These are phyloP conservation scores for Microbotryum lychnidis-dioicae DNA, from an alignment of 1,284 basidiomycete genomes.

Conservation along the genomic window DNA sequence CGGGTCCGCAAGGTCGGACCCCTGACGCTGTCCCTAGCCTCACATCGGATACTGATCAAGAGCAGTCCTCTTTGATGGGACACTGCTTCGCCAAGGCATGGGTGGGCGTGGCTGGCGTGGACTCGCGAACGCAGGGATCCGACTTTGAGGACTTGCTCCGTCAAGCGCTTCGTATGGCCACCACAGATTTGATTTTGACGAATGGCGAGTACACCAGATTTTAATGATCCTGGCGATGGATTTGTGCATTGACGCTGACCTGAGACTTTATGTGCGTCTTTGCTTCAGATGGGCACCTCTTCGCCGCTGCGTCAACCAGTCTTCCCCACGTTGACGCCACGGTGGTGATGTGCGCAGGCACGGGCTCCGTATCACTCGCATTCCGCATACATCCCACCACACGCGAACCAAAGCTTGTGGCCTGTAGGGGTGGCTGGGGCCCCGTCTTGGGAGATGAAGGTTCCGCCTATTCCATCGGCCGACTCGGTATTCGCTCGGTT, in stretches of 20 bases:
- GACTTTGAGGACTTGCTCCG: conserved; percentile 6
- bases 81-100: conserved; percentile 19
- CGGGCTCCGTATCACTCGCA: conserved; percentile 2
- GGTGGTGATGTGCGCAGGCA: conserved; percentile 21
- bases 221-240: no score
- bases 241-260: no score
- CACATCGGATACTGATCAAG: no score
- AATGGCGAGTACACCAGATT: conserved; percentile 11
- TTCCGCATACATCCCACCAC: not conserved
- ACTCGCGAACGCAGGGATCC: conserved; percentile 5
- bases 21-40: no score
- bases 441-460: conserved; percentile 34
- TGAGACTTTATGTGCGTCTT: not conserved
- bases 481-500: conserved; percentile 16
- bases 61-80: not conserved
- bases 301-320: conserved; percentile 7
- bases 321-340: conserved; percentile 12
- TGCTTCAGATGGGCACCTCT: conserved; percentile 19
- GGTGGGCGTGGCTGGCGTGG: conserved; percentile 24
- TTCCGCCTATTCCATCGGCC: conserved; percentile 17
- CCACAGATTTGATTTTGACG: conserved; percentile 4
- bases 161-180: conserved; percentile 10
- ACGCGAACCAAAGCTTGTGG: conserved; percentile 10
- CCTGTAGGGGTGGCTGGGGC: conserved; percentile 32
- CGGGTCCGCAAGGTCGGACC: no score